Evolutionary conservation across 2,329 filamentous ascomycete species (phyloP).

Genomic region (Stachybotrys chlorohalonatus): DNA sequence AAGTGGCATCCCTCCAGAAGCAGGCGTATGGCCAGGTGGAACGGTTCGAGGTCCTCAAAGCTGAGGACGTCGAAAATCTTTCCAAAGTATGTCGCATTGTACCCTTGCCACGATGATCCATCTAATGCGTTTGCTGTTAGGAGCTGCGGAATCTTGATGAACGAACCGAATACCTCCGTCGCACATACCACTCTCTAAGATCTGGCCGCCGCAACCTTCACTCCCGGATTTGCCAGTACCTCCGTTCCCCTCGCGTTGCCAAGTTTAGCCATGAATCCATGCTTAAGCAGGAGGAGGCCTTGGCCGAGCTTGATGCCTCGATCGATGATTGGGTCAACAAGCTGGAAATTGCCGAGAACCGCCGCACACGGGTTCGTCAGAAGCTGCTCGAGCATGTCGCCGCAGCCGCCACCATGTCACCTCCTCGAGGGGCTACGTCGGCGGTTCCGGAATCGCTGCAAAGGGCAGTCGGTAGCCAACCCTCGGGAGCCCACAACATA

Average conservation of each 20-base stretch:
- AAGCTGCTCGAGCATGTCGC: conserved; percentile 77
- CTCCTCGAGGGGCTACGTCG: conserved; percentile 12
- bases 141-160: conserved; percentile 71
- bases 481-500: conserved; percentile 31
- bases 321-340: conserved; percentile 77
- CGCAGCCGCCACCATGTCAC: conserved; percentile 51
- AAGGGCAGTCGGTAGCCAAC: conserved; percentile 26
- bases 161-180: conserved; percentile 67
- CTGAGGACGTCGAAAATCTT: conserved; percentile 54
- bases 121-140: conserved; percentile 22
- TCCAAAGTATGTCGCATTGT: conserved; percentile 40
- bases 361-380: conserved; percentile 64
- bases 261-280: conserved; percentile 68
- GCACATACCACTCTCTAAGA: conserved; percentile 65
- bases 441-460: conserved; percentile 31
- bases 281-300: conserved; percentile 70
- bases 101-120: not conserved
- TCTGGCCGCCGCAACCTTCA: conserved; percentile 71
- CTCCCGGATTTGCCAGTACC: conserved; percentile 66
- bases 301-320: conserved; percentile 65
- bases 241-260: conserved; percentile 60
- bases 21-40: conserved; percentile 55
- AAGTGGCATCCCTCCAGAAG: conserved; percentile 43
- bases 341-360: conserved; percentile 72
- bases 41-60: conserved; percentile 55